These are phyloP conservation scores for Russula foetens DNA, from an alignment of 768 basidiomycete genomes.

Conservation along the genomic window DNA sequence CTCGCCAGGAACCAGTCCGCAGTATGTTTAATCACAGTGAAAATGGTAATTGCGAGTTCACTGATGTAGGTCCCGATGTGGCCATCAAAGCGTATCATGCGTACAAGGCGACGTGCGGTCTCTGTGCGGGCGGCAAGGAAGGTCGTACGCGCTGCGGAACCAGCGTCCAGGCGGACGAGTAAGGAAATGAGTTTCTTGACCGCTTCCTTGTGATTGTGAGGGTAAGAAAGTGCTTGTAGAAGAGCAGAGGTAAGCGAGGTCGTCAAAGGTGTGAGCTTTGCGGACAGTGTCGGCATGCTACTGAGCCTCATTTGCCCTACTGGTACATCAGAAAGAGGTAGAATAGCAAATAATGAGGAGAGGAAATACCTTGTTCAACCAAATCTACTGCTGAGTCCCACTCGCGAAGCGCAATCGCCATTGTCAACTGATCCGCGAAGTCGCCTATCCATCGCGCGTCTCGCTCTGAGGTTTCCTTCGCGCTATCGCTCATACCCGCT, in stretches of 20 bases:
- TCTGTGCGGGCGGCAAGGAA: conserved; percentile 75
- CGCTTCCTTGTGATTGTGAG: conserved; percentile 67
- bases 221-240: conserved; percentile 62
- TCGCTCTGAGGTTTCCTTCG: conserved; percentile 68
- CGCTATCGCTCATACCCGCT: conserved; percentile 44
- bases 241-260: conserved; percentile 61
- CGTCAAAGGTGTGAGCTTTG: conserved; percentile 60
- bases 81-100: conserved; percentile 87
- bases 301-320: conserved; percentile 56
- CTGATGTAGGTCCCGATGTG: conserved; percentile 79
- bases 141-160: conserved; percentile 68
- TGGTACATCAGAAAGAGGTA: neutral
- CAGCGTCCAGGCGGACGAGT: conserved; percentile 67
- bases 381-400: conserved; percentile 84
- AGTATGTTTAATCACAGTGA: conserved; percentile 93
- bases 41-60: conserved; percentile 82
- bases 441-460: conserved; percentile 86
- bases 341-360: neutral
- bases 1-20: conserved; percentile 97
- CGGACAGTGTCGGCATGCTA: conserved; percentile 42
- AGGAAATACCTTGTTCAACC: conserved; percentile 63
- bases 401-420: conserved; percentile 80
- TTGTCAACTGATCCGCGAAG: conserved; percentile 85
- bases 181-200: conserved; percentile 66
- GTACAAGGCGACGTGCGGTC: conserved; percentile 66